A percentile compares a stretch with the other conserved stretches of the same genome.
Evolutionary conservation across 192 early-diverging fungal genomes (phyloP).

Genomic region (Coemansia sp.): DNA sequence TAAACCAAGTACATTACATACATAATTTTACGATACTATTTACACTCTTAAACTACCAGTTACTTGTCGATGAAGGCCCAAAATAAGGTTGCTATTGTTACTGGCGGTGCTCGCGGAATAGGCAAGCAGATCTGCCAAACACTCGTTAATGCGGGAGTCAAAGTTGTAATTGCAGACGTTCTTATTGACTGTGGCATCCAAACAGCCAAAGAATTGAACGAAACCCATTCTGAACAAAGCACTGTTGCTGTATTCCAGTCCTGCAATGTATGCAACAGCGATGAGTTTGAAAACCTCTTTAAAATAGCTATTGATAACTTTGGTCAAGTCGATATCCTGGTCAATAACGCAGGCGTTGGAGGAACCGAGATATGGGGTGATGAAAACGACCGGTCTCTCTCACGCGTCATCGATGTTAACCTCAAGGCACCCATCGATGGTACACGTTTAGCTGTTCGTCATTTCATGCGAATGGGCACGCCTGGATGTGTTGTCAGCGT

Average conservation of each 20-base stretch:
- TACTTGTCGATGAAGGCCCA: constrained; percentile 8
- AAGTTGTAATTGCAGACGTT: constrained; percentile 59
- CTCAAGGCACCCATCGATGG: constrained; percentile 69
- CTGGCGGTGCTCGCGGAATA: constrained; percentile 61
- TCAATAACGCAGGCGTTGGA: constrained; percentile 58
- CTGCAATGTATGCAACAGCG: constrained; percentile 48
- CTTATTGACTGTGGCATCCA: constrained; percentile 30
- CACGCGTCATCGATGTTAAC: constrained; percentile 63
- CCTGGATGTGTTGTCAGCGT: constrained; percentile 65
- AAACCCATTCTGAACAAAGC: background rate
- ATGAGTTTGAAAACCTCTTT: constrained; percentile 32
- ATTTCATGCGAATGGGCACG: constrained; percentile 43
- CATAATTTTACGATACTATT: too few species aligned
- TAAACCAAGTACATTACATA: background rate
- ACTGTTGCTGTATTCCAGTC: constrained; percentile 29
- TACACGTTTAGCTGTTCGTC: constrained; percentile 59
- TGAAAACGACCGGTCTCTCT: constrained; percentile 35
- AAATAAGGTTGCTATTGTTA: constrained; percentile 62
- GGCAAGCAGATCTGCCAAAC: constrained; percentile 55
- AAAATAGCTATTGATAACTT: constrained; percentile 43
- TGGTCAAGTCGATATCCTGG: constrained; percentile 53
- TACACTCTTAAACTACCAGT: too few species aligned
- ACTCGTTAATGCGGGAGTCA: constrained; percentile 54
- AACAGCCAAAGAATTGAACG: constrained; percentile 26
- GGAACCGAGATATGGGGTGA: constrained; percentile 40